Evolutionary conservation across 495 filamentous ascomycete species (phyloP), one percentile per base, ranked within the genome.

Genomic region (Ascobolus immersus): DNA sequence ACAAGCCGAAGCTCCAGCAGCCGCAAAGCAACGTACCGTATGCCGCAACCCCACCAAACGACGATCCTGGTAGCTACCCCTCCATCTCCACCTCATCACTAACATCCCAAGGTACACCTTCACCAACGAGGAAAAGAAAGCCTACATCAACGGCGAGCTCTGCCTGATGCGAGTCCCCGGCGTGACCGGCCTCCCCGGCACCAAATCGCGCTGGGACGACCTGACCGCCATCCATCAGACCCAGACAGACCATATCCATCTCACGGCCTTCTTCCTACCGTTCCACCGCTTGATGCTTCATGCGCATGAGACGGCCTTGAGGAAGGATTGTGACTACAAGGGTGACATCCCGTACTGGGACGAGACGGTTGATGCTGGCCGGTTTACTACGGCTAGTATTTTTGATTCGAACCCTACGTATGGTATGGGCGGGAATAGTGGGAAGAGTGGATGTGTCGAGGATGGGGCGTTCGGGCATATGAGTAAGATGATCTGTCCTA

Each of bases 141-240:
- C 22, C 2, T 11, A 38, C 27, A 17, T 18, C 28, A 21, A 36
- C 8, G 32, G 4, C 14, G 32, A 34, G 22, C 4, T 34, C 9
- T 34, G 32, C 19, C 14, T 34, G 18, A 21, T 34, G 0, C 19
- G 22, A 34, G n/a, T 24, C 17, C 32, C 32, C 2, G 21, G 15
- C 5, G 15, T 34, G 15, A 23, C 32, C 32, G 18, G 11, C 11
- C 4, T 24, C 18, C 21, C 32, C 2, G 3, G 11, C 17, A 17
- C 18, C 28, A n/a, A 17, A 17, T 14, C 10, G 4, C 15, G 13
- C n/a, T 64, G 54, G 42, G 60, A 64, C 37, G 58, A 62, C 28
- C 40, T 64, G 9, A 19, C 41, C 9, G 44, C 37, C 1, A 38
- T 36, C 4, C 46, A 49, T 21, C 46, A 49, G 33, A 21, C 17